Evolutionary conservation across 257 asterid species (phyloP), one percentile per base, ranked within the genome.

Genomic region (Solanum etuberosum): DNA sequence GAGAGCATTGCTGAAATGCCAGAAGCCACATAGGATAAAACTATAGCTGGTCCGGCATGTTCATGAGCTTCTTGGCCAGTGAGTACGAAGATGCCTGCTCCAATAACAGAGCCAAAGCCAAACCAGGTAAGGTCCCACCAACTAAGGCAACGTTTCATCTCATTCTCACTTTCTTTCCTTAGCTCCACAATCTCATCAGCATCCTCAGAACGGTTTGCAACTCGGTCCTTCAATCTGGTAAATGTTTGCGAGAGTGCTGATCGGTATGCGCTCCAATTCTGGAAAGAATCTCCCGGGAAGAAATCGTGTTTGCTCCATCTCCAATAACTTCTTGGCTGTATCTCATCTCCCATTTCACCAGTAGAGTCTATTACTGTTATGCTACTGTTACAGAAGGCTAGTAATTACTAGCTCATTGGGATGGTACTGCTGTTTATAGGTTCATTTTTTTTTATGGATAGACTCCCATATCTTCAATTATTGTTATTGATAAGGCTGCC

Each of bases 111-210:
- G 84, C 96, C 96, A n/a, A 93, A 93, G 16, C 96, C 96, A 7
- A 92, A 93, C 96, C 96, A 93, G 89, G 87, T 92, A 84, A 93
- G 94, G 87, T 93, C 96, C 95, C 94, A 93, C 96, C 96, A 92
- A 92, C 61, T 92, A 90, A 93, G 96, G 91, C 94, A 90, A 82
- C 93, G 92, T 65, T 91, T 93, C 94, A 93, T 92, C 90, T 54
- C 88, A 89, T 93, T 91, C 83, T 93, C 96, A 46, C 96, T 93
- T 90, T 93, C 92, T 87, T 88, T 90, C n/a, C 90, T 90, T 82
- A 92, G 91, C 48, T 90, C 90, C 32, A 82, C 90, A 15, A 93
- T 87, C 92, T 93, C 94, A 14, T 57, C 88, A 11, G 89, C 43
- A 5, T 92, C 94, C 4, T 91, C 88, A 38, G 96, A 92, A 74